These are phyloP conservation scores for Histomonas meleagridis DNA, from an alignment of 208 protist species.

Conservation along the genomic window DNA sequence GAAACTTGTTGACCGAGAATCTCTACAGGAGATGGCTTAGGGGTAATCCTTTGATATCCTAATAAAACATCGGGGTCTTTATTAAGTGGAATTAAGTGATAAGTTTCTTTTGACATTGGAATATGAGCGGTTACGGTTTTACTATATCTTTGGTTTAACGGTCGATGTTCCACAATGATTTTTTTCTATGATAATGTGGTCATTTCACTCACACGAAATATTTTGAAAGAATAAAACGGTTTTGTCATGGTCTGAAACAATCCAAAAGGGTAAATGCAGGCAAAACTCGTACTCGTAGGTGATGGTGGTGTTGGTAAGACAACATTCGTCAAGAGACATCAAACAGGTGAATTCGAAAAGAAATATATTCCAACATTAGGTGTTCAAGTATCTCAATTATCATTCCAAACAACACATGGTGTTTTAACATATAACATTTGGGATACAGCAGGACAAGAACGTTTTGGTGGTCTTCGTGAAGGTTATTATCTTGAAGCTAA, in stretches of 20 bases:
- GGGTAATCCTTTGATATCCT: not conserved
- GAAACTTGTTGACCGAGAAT: not conserved
- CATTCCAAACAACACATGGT: slow-evolving; percentile 95
- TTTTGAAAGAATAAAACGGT: too few species aligned
- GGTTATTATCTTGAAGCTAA: slow-evolving; percentile 97
- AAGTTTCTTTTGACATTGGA: too few species aligned
- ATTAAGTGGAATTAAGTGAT: not conserved
- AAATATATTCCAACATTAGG: slow-evolving; percentile 87
- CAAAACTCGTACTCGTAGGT: slow-evolving; percentile 91
- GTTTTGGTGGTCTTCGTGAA: slow-evolving; percentile 94
- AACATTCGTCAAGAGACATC: slow-evolving; percentile 97
- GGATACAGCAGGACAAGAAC: slow-evolving; percentile 91
- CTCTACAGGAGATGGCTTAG: not conserved
- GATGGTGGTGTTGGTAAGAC: slow-evolving; percentile 98
- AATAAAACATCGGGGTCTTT: slow-evolving; percentile 6
- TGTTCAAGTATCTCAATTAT: slow-evolving; percentile 88
- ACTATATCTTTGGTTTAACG: too few species aligned
- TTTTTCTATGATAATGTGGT: too few species aligned
- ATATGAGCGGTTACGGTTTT: too few species aligned
- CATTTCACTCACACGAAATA: too few species aligned
- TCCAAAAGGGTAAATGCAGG: too few species aligned
- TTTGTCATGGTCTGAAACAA: too few species aligned
- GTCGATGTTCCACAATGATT: too few species aligned
- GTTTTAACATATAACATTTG: slow-evolving; percentile 97
- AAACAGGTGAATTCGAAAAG: slow-evolving; percentile 99